Conservation (phyloP, 805 yeast species). For the Debaryomyces tyrocola region DNA sequence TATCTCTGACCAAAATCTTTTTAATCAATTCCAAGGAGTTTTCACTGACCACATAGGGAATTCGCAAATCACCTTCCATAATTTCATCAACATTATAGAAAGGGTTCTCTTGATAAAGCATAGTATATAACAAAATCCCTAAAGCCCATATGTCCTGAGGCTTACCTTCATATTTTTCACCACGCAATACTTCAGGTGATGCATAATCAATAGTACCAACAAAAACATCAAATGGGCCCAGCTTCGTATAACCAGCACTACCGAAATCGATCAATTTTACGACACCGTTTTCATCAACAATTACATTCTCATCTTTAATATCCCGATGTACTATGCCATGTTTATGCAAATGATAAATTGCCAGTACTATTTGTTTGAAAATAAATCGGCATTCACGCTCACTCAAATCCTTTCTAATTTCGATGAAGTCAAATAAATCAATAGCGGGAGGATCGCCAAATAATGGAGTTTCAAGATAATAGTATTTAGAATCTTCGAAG, state of each 20-base stretch:
- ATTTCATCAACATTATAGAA: slow-evolving; percentile 95
- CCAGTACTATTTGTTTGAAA: slow-evolving; percentile 75
- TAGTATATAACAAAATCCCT: slow-evolving; percentile 86
- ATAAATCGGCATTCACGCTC: slow-evolving; percentile 78
- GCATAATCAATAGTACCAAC: slow-evolving; percentile 98
- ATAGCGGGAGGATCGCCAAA: slow-evolving; percentile 90
- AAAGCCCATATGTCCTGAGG: slow-evolving; percentile 98
- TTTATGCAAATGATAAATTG: slow-evolving; percentile 77
- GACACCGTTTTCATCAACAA: slow-evolving; percentile 77
- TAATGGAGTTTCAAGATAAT: slow-evolving; percentile 87
- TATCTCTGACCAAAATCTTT: slow-evolving; percentile 66
- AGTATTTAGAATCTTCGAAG: slow-evolving; percentile 87
- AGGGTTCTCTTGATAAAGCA: slow-evolving; percentile 92
- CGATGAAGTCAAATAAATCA: slow-evolving; percentile 90
- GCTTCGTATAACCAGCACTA: slow-evolving; percentile 83
- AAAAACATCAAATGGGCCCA: slow-evolving; percentile 95
- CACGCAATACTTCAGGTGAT: slow-evolving; percentile 92
- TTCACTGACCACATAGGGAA: slow-evolving; percentile 67
- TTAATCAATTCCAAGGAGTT: slow-evolving; percentile 61
- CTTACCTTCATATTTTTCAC: slow-evolving; percentile 85
- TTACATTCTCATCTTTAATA: slow-evolving; percentile 91
- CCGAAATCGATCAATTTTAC: slow-evolving; percentile 93
- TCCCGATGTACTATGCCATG: slow-evolving; percentile 92
- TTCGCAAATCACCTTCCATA: slow-evolving; percentile 79
- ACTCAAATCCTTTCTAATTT: slow-evolving; percentile 75